Conservation (phyloP, 768 basidiomycete genomes). For the Auricularia auricula-judae region DNA sequence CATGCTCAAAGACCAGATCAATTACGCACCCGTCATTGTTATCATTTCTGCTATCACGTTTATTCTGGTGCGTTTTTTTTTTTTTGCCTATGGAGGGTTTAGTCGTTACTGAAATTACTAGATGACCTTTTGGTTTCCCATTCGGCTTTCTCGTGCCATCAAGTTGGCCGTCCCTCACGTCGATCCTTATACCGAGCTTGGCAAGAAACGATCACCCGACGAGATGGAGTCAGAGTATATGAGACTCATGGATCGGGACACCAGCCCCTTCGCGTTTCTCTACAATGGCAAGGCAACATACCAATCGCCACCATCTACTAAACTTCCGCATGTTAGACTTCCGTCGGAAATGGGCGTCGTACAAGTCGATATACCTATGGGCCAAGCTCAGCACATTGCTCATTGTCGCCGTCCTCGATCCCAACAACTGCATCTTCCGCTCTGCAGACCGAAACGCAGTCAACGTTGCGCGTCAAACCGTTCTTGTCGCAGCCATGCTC, state of each 20-base stretch:
- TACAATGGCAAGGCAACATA: constrained; percentile 43
- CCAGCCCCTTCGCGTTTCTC: constrained; percentile 58
- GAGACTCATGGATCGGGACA: constrained; percentile 49
- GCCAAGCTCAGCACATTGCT: constrained; percentile 60
- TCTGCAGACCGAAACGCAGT: constrained; percentile 37
- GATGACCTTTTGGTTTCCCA: constrained; percentile 63
- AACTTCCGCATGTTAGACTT: constrained; percentile 34
- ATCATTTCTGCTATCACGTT: constrained; percentile 46
- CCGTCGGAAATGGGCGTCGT: constrained; percentile 58
- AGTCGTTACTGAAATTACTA: constrained; percentile 14
- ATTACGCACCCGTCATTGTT: constrained; percentile 54
- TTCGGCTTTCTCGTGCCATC: constrained; percentile 48
- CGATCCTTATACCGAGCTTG: constrained; percentile 62
- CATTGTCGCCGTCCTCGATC: constrained; percentile 53
- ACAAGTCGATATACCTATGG: constrained; percentile 52
- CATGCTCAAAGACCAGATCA: constrained; percentile 57
- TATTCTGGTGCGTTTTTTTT: constrained; percentile 30
- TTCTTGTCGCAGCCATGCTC: constrained; percentile 45
- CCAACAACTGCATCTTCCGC: constrained; percentile 66
- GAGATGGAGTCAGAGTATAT: constrained; percentile 66
- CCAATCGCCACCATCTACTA: constrained; percentile 3
- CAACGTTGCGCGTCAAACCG: constrained; percentile 45
- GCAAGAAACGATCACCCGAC: constrained; percentile 38
- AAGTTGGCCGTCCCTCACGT: constrained; percentile 47
- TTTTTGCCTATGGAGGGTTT: not conserved